Conservation (phyloP, 345 rosid genomes). For the Abelmoschus esculentus region DNA sequence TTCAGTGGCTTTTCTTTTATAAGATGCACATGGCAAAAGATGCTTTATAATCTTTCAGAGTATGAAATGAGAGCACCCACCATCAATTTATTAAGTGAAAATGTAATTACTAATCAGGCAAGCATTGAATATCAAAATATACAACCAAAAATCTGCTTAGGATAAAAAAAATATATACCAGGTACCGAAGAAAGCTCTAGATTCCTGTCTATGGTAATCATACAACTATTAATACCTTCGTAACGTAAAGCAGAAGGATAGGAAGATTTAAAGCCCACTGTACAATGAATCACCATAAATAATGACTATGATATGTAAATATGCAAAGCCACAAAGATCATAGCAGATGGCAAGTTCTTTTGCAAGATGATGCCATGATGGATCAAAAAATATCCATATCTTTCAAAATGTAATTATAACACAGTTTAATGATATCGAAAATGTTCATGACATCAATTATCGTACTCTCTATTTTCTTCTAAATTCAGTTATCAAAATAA, state of each 20-base stretch:
- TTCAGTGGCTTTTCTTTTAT: not conserved
- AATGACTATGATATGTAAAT: not conserved
- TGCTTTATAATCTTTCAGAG: not conserved
- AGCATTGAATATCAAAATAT: not conserved
- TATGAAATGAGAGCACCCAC: not conserved
- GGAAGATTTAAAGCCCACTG: not conserved
- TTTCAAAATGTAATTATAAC: not conserved
- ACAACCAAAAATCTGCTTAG: not conserved
- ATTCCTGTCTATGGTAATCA: not conserved
- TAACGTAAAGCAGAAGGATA: not conserved
- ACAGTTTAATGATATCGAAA: not conserved
- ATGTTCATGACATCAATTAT: not conserved
- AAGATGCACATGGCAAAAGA: not conserved
- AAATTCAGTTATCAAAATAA: not conserved
- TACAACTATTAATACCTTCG: not conserved
- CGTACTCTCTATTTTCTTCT: not conserved
- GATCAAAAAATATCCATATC: not conserved
- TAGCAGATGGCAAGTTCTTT: not conserved
- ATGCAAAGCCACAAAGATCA: not conserved
- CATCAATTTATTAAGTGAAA: not conserved
- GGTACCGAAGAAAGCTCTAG: not conserved
- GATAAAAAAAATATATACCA: not conserved
- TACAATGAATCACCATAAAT: not conserved
- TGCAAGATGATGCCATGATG: not conserved
- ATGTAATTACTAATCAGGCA: not conserved